Base-by-base conservation (phyloP, 768 basidiomycete species). In the Lentinula boryana region DNA sequence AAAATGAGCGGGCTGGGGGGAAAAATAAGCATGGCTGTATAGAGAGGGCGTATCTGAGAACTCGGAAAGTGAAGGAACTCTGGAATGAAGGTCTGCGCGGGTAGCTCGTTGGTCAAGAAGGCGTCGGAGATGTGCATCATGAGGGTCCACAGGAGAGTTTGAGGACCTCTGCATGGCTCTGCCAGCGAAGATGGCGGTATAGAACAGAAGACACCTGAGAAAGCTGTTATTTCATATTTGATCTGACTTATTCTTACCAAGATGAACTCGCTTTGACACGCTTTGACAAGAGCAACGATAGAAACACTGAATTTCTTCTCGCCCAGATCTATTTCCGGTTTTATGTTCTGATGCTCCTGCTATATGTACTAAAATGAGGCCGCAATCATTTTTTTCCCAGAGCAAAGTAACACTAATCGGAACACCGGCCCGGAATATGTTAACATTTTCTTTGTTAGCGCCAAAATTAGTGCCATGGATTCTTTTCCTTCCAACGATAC, bases 41-140 rank as follows among this genome's bases (percentile, higher is more conserved):
- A 88, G 74, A 53, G 88, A 89, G 65, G 86, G 86, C 58, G 87
- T 82, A 71, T 89, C 46, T 83, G 41, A 56, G 57, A 78, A 79
- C 64, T 87, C 80, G 23, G 86, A 80, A 66, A 81, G 69, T 58
- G 85, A 78, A 52, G 83, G 80, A 66, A 80, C 80, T 54, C 79
- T 82, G 69, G 72, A 73, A 70, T 74, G 74, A 61, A 75, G 61
- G 70, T 78, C 77, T n/a, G 81, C 76, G 63, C 80, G 80, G 62
- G 78, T 73, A 18, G 77, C 70, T 62, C 81, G 81, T 67, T 82
- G 80, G 73, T 84, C 84, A 63, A 84, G 76, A 56, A 86, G 78
- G 54, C 66, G 68, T 61, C 78, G 74, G 63, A 84, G 68, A 66
- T 81, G 78, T 72, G 78, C 76, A 65, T 84, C 76, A 64, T 78